A percentile compares a stretch with the other conserved stretches of the same genome.
Conservation (phyloP, 768 basidiomycete species). For the Steccherinum ochraceum region DNA sequence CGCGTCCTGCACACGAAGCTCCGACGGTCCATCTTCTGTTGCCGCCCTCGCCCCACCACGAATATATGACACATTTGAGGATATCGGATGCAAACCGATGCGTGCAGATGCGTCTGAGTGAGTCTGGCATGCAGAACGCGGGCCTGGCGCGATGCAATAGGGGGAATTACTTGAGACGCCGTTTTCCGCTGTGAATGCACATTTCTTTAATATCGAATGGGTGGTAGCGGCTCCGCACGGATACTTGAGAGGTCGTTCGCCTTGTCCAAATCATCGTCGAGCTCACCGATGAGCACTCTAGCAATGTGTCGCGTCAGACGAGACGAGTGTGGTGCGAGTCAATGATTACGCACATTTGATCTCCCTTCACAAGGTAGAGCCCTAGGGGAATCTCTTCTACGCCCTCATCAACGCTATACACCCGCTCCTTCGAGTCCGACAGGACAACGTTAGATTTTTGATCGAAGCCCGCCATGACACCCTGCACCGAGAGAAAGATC, state of each 20-base stretch:
- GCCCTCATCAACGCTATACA: conserved; percentile 85
- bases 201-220: conserved; percentile 63
- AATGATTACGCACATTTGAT: conserved; percentile 78
- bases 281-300: conserved; percentile 76
- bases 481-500: conserved; percentile 58
- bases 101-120: too few relatives aligned
- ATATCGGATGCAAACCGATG: too few relatives aligned
- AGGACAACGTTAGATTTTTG: conserved; percentile 95
- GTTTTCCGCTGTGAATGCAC: too few relatives aligned
- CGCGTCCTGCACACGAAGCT: too few relatives aligned
- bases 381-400: conserved; percentile 94
- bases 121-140: too few relatives aligned
- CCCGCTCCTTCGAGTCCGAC: conserved; percentile 88
- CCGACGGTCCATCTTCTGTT: too few relatives aligned
- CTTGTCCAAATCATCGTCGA: conserved; percentile 78
- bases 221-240: conserved; percentile 81
- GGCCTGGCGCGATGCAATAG: too few relatives aligned
- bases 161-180: too few relatives aligned
- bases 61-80: too few relatives aligned
- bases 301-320: conserved; percentile 3
- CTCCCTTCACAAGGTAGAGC: conserved; percentile 95
- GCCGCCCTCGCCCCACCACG: too few relatives aligned
- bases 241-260: conserved; percentile 70
- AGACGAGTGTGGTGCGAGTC: neutral
- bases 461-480: conserved; percentile 88